phyloP scores from a whole-genome alignment of 495 filamentous ascomycete genomes.

The Podospora didyma region DNA sequence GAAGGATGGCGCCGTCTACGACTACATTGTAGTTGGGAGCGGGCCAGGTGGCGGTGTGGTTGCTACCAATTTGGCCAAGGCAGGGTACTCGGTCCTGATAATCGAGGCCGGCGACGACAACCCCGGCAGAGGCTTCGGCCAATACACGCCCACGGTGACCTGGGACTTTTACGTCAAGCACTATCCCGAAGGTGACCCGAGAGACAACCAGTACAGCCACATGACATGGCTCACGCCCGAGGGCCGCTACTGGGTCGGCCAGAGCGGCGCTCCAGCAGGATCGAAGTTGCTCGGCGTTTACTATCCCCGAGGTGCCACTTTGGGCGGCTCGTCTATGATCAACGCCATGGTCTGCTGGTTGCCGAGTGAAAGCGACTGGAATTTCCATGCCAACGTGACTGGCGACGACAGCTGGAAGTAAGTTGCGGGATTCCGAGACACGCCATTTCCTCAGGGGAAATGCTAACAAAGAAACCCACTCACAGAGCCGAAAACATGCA shows the following conservation, averaged over 20 bases:
- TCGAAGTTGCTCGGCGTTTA: conserved; percentile 31
- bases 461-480: neutral
- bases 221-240: conserved; percentile 30
- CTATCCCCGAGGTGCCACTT: conserved; percentile 32
- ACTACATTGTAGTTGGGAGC: conserved; percentile 35
- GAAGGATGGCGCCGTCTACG: conserved; percentile 17
- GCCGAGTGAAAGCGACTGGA: conserved; percentile 34
- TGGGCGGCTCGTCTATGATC: conserved; percentile 34
- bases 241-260: conserved; percentile 32
- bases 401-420: conserved; percentile 32
- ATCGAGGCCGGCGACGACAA: conserved; percentile 56
- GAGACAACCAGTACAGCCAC: conserved; percentile 31
- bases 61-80: conserved; percentile 53
- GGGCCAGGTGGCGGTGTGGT: conserved; percentile 58
- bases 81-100: conserved; percentile 51
- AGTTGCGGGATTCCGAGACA: neutral
- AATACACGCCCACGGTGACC: conserved; percentile 31
- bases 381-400: conserved; percentile 30
- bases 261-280: conserved; percentile 26
- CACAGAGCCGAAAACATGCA: conserved; percentile 32
- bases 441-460: neutral
- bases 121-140: conserved; percentile 21
- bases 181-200: conserved; percentile 28
- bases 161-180: conserved; percentile 38
- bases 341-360: conserved; percentile 34